Percentiles rank a stretch among this genome's conserved stretches.
These are phyloP conservation scores for Magnusiomyces clavatus DNA, from an alignment of 1,139 yeast species.

Conservation along the genomic window DNA sequence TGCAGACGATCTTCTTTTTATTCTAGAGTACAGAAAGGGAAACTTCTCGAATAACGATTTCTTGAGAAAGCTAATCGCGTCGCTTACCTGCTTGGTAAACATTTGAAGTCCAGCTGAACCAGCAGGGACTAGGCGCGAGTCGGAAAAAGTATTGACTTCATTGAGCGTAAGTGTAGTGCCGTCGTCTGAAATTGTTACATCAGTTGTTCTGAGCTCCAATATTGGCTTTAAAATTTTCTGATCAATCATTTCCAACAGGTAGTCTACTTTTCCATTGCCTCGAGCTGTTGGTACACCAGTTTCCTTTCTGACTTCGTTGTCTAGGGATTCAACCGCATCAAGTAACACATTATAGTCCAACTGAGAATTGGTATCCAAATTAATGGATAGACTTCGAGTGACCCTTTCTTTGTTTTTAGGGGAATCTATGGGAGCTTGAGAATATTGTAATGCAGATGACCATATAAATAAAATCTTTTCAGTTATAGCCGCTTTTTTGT, in stretches of 20 bases:
- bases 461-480: constrained; percentile 16
- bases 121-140: no score
- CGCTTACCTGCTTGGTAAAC: constrained; percentile 16
- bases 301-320: neutral
- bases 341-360: neutral
- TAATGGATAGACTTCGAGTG: constrained; percentile 8
- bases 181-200: neutral
- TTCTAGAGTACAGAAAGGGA: constrained; percentile 15
- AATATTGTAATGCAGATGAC: constrained; percentile 17
- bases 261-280: constrained; percentile 17
- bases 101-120: constrained; percentile 2
- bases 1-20: constrained; percentile 22
- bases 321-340: constrained; percentile 1
- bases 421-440: constrained; percentile 3
- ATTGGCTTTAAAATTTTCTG: constrained; percentile 20
- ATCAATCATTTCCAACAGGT: constrained; percentile 19
- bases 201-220: constrained; percentile 16
- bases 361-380: constrained; percentile 4
- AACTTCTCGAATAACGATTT: constrained; percentile 12
- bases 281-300: neutral
- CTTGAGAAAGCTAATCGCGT: constrained; percentile 20
- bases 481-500: constrained; percentile 5
- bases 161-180: no score
- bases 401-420: neutral
- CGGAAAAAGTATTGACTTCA: no score